Base-by-base conservation (phyloP, 208 protist species). In the Naegleria lovaniensis region DNA sequence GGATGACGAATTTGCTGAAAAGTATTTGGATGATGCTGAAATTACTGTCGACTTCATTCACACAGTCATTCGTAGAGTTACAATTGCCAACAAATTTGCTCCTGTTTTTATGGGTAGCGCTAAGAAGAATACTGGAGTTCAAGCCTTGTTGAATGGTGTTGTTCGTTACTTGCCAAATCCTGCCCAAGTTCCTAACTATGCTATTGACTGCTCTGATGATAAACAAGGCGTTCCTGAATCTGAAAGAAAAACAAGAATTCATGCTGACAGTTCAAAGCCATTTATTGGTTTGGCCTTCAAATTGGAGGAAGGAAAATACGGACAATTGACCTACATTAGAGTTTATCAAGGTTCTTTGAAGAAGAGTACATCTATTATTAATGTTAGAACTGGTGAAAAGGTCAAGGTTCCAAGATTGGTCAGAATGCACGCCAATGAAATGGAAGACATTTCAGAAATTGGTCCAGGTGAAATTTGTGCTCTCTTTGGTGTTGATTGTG, bases 61-160 rank as follows among this genome's bases (percentile, higher is more conserved):
- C 89, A 94, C 89, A 48, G 96, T 97, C 39, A 98, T 99, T 92
- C 96, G 98, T 90, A 94, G 97, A 43, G 92, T 95, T 33, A 97
- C 96, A 1, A 96, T 99, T 89, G 95, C 94, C 9, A 96, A 97
- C 92, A 98, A 96, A 91, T 99, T 99, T 92, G 95, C 97, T 25
- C 98, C 99, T 22, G 98, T 99, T 39, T 93, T 98, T 88, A 94
- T 99, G 92, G 98, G 98, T 85, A 98, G 97, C 5, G 99, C 99
- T 13, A 98, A 99, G 94, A 98, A 98, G 90, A 99, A 99, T 94
- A 99, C 98, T 89, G 99, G 99, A 41, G 96, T 99, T 41, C 99
- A 99, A 93, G 94, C 97, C 41, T 95, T 99, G 91, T 96, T 99
- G 19, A 98, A 99, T 92, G 98, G 95, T 41, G 96, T 99, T 11